Evolutionary conservation across 495 filamentous ascomycete species (phyloP), one percentile per base, ranked within the genome.

Genomic region (Lichina pygmaea): DNA sequence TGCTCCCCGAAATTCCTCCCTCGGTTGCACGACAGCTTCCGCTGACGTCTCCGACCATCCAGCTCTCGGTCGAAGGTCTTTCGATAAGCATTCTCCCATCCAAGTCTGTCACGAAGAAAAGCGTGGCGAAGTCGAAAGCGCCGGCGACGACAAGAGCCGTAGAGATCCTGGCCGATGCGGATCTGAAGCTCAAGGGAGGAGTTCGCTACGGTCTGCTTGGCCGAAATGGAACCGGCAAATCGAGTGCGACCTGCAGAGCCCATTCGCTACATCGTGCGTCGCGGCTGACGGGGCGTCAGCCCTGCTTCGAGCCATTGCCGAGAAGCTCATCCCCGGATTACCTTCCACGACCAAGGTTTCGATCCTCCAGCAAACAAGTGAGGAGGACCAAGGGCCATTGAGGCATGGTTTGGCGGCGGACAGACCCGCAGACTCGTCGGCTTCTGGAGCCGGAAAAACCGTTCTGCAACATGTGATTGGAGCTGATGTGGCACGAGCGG

Each of bases 151-250:
- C 58, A 17, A 65, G 71, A 13, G 70, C 71, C 1, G 66, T 64
- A 36, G 81, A 86, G 56, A 67, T 89, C 8, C 65, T 89, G 13
- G 59, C 58, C 13, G 70, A 78, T 61, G 77, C 71, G 2, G 71
- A 73, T 43, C 58, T 86, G 33, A 70, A 71, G 36, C 60, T 89
- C 24, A 78, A 82, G 53, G 68, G 68, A 9, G 78, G 79, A 0
- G 60, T 71, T 30, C 67, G 75, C 43, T 86, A 86, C 62, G 81
- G 75, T 0, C 57, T 89, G 8, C 60, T 85, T 16, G 81, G 81
- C 0, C 63, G 78, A 17, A 89, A 89, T 62, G 81, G 81, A 2
- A 71, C 72, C 5, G 81, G 81, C 6, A 89, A 89, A 57, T 81
- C 76, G 13, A 89, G 76, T 81, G 53, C 58, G 71, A 51, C 3